Conservation (phyloP, 2,329 filamentous ascomycete genomes). For the Venturia pyrina region DNA sequence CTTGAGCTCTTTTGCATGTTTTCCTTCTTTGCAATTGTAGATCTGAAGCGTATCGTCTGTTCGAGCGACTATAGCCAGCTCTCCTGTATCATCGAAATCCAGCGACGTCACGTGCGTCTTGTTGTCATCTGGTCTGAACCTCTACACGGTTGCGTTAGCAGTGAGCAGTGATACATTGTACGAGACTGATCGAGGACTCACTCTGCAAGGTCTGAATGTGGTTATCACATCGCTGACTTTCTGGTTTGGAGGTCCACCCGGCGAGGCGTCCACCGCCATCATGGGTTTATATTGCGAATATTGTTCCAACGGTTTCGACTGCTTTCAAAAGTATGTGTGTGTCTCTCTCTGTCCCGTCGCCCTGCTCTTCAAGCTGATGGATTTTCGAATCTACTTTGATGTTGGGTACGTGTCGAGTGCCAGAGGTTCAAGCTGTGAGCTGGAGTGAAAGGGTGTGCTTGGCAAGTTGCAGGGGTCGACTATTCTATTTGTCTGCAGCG, state of each 20-base stretch:
- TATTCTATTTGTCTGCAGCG: not conserved
- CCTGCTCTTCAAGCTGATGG: not conserved
- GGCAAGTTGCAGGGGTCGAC: not conserved
- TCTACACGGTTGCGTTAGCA: constrained; percentile 19
- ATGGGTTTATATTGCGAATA: not conserved
- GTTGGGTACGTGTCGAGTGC: not conserved
- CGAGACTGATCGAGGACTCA: not conserved
- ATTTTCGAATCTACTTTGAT: not conserved
- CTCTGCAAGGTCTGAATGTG: constrained; percentile 2
- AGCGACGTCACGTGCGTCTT: constrained; percentile 70
- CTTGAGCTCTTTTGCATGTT: constrained; percentile 76
- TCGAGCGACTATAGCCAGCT: constrained; percentile 81
- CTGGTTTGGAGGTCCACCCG: constrained; percentile 6
- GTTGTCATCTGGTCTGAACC: constrained; percentile 36
- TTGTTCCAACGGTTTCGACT: not conserved
- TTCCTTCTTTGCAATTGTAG: constrained; percentile 86
- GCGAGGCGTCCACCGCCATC: constrained; percentile 3
- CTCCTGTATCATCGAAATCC: constrained; percentile 92
- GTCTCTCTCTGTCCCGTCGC: not conserved
- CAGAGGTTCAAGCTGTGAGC: not conserved
- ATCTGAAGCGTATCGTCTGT: constrained; percentile 94
- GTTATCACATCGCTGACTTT: constrained; percentile 11
- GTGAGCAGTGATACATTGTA: not conserved
- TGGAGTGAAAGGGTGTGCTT: not conserved
- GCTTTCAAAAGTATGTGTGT: too few relatives aligned